Evolutionary conservation across 352 stramenopile genomes (phyloP), one percentile per base, ranked within the genome.

Genomic region (Saprolegnia parasitica): DNA sequence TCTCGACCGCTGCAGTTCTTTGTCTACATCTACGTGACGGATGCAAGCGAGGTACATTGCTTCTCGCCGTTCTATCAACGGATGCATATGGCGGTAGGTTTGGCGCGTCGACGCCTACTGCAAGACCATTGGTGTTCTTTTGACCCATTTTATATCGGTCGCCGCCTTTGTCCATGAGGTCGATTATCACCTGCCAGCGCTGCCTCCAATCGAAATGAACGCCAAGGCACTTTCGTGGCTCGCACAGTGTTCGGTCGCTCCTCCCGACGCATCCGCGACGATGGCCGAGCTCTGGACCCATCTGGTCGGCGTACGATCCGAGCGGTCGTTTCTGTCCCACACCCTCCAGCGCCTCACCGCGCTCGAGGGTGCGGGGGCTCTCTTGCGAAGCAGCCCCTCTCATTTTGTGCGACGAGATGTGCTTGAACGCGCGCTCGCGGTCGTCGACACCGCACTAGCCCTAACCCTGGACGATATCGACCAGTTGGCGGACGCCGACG

Each of bases 41-140:
- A 68, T 21, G 35, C 64, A 21, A 18, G n/a, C 21, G 46, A 68
- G 18, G 62, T 68, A 58, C 18, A n/a, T n/a, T n/a, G n/a, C n/a
- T n/a, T 21, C 29, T 24, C 13, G n/a, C 8, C 42, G 1, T 16
- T 35, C 11, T 16, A 4, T 11, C 52, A 24, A 9, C 52, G 24
- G 8, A 56, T 8, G 11, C 46, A 11, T 18, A 20, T 13, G 16
- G 11, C 5, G 5, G n/a, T 68, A 68, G 62, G 47, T 68, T 13
- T 68, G 62, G 62, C 18, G 18, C 4, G 21, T 68, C 42, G 62
- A 58, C 40, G 62, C 46, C 16, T 68, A 68, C 29, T 54, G 62
- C 29, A 56, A 58, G n/a, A 47, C 42, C 4, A 45, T 61, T 20
- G 62, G 62, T 4, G 26, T 60, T 9, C 39, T 68, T 13, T 13